phyloP scores from a whole-genome alignment of 2,329 filamentous ascomycete genomes.

The Cytospora piceae region DNA sequence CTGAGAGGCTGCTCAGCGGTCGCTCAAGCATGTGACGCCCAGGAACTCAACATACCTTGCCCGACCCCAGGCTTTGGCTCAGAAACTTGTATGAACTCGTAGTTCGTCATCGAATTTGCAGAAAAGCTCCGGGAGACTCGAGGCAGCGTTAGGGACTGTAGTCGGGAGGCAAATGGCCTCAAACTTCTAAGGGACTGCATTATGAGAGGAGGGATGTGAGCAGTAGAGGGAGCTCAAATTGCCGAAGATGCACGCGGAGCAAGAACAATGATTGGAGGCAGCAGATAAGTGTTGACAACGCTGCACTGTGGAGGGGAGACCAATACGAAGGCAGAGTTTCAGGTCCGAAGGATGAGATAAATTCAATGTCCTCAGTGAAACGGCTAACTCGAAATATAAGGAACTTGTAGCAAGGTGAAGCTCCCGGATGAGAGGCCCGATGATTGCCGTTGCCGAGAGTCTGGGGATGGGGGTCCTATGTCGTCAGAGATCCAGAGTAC shows the following conservation, averaged over 20 bases:
- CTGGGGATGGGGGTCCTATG: background rate
- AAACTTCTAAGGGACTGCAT: slow-evolving; percentile 62
- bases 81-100: slow-evolving; percentile 83
- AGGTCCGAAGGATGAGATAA: background rate
- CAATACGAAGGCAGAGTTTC: background rate
- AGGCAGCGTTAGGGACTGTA: slow-evolving; percentile 62
- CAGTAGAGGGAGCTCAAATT: background rate
- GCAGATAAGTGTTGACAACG: background rate
- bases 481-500: slow-evolving; percentile 3
- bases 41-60: slow-evolving; percentile 63
- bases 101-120: slow-evolving; percentile 52
- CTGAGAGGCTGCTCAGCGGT: slow-evolving; percentile 48
- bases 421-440: slow-evolving; percentile 2
- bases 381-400: background rate
- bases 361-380: background rate
- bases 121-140: slow-evolving; percentile 58
- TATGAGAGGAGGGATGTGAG: background rate
- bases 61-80: slow-evolving; percentile 87
- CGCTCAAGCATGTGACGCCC: slow-evolving; percentile 4
- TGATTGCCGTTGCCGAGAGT: slow-evolving; percentile 19
- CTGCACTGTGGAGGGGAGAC: background rate
- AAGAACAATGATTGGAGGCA: background rate
- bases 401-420: background rate
- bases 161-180: slow-evolving; percentile 63
- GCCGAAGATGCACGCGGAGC: background rate